Base-by-base conservation (phyloP, 1,139 yeast species). In the Taphrina confusa region DNA sequence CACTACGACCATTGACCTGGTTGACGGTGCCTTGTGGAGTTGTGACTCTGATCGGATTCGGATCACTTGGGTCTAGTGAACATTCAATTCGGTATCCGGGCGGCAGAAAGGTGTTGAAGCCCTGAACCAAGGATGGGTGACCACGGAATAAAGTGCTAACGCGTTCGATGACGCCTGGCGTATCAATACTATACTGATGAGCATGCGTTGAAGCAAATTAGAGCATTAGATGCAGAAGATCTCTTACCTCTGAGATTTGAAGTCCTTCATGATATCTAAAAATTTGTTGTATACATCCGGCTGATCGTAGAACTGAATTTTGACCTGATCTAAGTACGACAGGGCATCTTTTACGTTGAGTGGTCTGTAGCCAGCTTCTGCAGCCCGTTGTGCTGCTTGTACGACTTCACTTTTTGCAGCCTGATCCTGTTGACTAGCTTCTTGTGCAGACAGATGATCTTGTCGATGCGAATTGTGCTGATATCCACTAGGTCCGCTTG, bases 81-180 rank as follows among this genome's bases (percentile, higher is more conserved):
- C 97, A 92, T 71, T 89, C 96, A 66, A 92, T 91, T 66, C 95
- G 80, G 73, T 90, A 92, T 1, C 98, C 99, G 12, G 95, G 96
- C 1, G 99, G 99, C 65, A 92, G 78, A 71, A 92, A 92, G 0
- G 99, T 92, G 74, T 92, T 92, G 74, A 92, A 94, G 0, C 99
- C 98, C 74, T 92, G 97, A 65, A 92, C 91, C 69, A 92, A 78
- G 68, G 83, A 82, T 1, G 96, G 96, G 72, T 90, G 96, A 3
- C 97, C 98, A 64, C 90, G 81, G 72, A 92, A 92, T 62, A 92
- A 76, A 1, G 87, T 82, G 0, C 97, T 89, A 0, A 92, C 98
- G 62, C 98, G 80, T 70, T 90, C 96, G 71, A 92, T 92, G 36
- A 92, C 99, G 20, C 97, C 99, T 0, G 98, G 98, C 1, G 99